phyloP scores from a whole-genome alignment of 768 basidiomycete genomes.

The Lentinula detonsa region DNA sequence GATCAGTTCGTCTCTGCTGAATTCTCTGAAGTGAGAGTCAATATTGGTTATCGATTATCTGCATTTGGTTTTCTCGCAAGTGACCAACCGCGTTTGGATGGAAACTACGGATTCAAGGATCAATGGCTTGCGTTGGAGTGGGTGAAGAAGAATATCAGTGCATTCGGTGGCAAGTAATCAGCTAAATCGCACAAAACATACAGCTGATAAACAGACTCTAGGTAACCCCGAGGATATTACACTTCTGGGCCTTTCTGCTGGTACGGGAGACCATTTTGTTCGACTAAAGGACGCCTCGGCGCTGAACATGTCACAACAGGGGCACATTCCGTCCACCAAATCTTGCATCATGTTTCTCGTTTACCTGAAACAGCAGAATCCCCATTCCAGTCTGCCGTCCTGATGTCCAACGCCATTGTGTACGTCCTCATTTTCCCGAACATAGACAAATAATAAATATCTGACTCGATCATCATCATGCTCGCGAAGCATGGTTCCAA shows the following conservation, averaged over 20 bases:
- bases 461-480: neutral
- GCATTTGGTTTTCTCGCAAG: conserved; percentile 73
- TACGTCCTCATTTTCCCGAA: conserved; percentile 22
- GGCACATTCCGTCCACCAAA: conserved; percentile 70
- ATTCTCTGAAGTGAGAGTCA: conserved; percentile 66
- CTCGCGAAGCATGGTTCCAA: conserved; percentile 42
- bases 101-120: conserved; percentile 84
- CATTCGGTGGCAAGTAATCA: conserved; percentile 56
- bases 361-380: conserved; percentile 49
- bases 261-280: conserved; percentile 20
- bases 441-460: too few species aligned
- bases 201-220: conserved; percentile 14
- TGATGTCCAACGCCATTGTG: conserved; percentile 76
- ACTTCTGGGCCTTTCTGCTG: conserved; percentile 68
- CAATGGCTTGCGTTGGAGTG: conserved; percentile 76
- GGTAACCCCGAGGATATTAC: conserved; percentile 58
- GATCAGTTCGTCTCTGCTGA: conserved; percentile 63
- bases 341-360: conserved; percentile 63
- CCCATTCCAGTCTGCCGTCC: conserved; percentile 59
- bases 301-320: conserved; percentile 27
- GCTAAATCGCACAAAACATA: neutral
- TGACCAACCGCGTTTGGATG: conserved; percentile 52
- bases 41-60: conserved; percentile 72
- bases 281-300: neutral
- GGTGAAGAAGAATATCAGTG: conserved; percentile 59